Base-by-base conservation (phyloP, 2,329 filamentous ascomycete species). In the Colletotrichum zoysiae region DNA sequence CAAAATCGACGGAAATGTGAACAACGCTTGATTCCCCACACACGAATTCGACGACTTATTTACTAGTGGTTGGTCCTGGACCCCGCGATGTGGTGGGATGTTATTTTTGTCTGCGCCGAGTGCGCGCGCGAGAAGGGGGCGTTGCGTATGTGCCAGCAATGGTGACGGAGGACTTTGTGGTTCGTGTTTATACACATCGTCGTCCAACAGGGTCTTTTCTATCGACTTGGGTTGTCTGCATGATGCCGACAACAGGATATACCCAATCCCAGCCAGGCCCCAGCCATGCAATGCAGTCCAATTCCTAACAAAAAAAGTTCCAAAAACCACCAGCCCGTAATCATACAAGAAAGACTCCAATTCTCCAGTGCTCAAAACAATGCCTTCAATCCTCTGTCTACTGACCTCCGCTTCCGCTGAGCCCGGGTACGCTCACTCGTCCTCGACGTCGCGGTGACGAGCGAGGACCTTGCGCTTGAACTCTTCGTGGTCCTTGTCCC, bases 401-500 rank as follows among this genome's bases (percentile, higher is more conserved):
- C 38, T 58, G 40, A 26, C 35, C 48, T 20, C 16, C 38, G 42
- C 35, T 56, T 53, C 20, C 35, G 35, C 20, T 51, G 65, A 3
- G 30, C 20, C 7, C 2, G 6, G 35, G 12, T 11, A 40, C 48
- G 35, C 75, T 78, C 82, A 91, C 76, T 92, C 90, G 74, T 92
- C 90, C 73, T 92, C 90, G 38, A 91, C 81, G 75, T 92, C 90
- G 58, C 85, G 85, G 82, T 92, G 90, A 71, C 90, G 86, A 60
- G 83, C 88, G 74, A 88, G 77, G 44, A 92, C 90, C 84, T 91
- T 92, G 75, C 89, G 90, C 88, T 97, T 94, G 87, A 96, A 98
- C 81, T 97, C 94, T 57, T 89, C 91, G 48, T 91, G 86, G 80
- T 98, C 90, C 76, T 91, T 94, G 81, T 98, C 95, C 95, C 96